A percentile compares a stretch with the other conserved stretches of the same genome.
phyloP scores from a whole-genome alignment of 108 stramenopile genomes.

The Chaetoceros tenuissimus region DNA sequence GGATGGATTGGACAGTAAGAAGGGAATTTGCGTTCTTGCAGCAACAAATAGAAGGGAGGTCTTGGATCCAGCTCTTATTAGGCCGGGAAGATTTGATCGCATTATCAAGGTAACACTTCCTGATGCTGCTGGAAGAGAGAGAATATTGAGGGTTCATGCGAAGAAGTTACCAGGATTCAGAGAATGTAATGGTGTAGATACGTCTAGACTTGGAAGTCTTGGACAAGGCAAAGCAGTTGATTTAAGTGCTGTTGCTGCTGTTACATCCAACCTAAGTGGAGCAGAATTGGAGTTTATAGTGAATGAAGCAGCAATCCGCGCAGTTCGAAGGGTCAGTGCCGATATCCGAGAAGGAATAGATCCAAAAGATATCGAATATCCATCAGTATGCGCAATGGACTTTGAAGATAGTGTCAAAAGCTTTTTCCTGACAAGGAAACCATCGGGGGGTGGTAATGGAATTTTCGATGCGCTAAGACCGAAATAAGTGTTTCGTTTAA shows the following conservation, averaged over 20 bases:
- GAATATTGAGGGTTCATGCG: constrained; percentile 83
- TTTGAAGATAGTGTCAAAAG: constrained; percentile 63
- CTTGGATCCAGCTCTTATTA: constrained; percentile 80
- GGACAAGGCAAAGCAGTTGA: constrained; percentile 54
- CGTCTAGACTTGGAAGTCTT: constrained; percentile 32
- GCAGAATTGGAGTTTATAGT: constrained; percentile 93
- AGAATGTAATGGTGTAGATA: constrained; percentile 56
- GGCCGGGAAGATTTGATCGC: constrained; percentile 94
- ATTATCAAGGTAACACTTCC: constrained; percentile 82
- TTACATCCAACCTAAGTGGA: constrained; percentile 78
- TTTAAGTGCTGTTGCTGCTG: constrained; percentile 58
- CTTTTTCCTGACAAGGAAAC: constrained; percentile 58
- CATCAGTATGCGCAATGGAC: constrained; percentile 57
- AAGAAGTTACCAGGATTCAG: constrained; percentile 67
- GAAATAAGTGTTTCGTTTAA: neutral
- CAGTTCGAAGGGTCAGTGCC: constrained; percentile 71
- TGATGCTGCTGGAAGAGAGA: constrained; percentile 62
- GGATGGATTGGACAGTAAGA: constrained; percentile 72
- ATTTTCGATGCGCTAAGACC: constrained; percentile 5
- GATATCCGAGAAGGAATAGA: constrained; percentile 34
- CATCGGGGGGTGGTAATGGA: constrained; percentile 21
- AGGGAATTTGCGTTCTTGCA: constrained; percentile 67
- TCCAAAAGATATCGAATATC: constrained; percentile 26
- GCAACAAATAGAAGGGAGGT: constrained; percentile 82
- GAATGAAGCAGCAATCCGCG: constrained; percentile 94